Base-by-base conservation (phyloP, 352 stramenopile genomes). In the Pythium utonaiense region DNA sequence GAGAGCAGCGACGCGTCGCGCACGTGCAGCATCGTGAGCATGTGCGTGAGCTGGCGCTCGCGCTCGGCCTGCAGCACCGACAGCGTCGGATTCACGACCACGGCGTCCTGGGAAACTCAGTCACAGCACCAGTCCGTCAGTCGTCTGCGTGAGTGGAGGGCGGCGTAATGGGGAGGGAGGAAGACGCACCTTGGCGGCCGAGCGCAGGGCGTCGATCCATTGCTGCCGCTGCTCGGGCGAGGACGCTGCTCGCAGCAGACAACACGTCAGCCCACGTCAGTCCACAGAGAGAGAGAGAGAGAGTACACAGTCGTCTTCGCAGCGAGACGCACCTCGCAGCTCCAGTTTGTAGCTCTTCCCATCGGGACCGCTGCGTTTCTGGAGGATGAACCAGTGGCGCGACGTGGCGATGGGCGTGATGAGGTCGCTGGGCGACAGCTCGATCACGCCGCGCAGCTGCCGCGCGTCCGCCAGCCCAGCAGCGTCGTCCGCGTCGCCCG, bases 301-400 rank as follows among this genome's bases (percentile, higher is more conserved):
- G 9, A 0, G 16, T 21, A n/a, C n/a, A n/a, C n/a, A n/a, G n/a
- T n/a, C n/a, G n/a, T n/a, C n/a, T n/a, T n/a, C n/a, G n/a, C n/a
- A n/a, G n/a, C n/a, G n/a, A n/a, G n/a, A 28, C 38, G 19, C 31
- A 89, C 80, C 80, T 77, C 82, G 85, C 6, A 90, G 66, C 36
- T 90, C 80, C 7, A 90, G 45, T 41, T 85, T 87, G 60, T 90
- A 90, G 51, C 45, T 67, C 60, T 88, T 88, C 13, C 75, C 66
- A 31, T 70, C 68, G 16, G 77, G 68, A 0, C 77, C 75, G 17
- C 64, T 52, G 30, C 66, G 72, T 64, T 90, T 83, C 21, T 82
- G 78, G 38, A 90, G 58, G 34, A 79, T 66, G 48, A 90, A 80
- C 80, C 80, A 90, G 50, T 74, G 57, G 49, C 83, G 75, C 8